Evolutionary conservation across 1,139 yeast genomes (phyloP), one percentile per base, ranked within the genome.

Genomic region (Yamadazyma epiphylla): DNA sequence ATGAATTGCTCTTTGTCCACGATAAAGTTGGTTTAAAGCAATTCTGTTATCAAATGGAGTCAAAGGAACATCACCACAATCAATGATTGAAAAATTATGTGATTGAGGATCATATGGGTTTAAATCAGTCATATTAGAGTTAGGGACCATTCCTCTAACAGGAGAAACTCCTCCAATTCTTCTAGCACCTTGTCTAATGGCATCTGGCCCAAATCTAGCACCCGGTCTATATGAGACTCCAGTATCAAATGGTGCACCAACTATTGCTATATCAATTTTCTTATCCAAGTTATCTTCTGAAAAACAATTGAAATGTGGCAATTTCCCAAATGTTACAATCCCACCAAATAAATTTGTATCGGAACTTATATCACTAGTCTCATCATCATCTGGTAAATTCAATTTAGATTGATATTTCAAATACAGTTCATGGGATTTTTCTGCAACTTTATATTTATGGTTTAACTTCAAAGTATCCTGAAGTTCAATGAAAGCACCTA

Each of bases 61-160:
- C 70, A 73, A 64, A 14, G 77, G 71, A 8, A 73, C 70, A 45
- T 74, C 79, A 5, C 79, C 80, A 49, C 79, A 74, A 42, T 74
- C 80, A 4, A 73, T 59, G 16, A 65, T 55, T 5, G 60, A 41
- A 16, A 51, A 50, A 37, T 64, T 62, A 38, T 62, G 70, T 22
- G 53, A 45, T 3, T 14, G 28, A 2, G 29, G 24, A 24, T 53
- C 50, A 31, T 54, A 56, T 1, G 64, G 64, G 33, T 58, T 47
- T 2, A 47, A 39, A 24, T 44, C 42, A 5, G 45, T 35, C 29
- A 49, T 42, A 16, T 44, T 44, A 12, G 47, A 38, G 22, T 41
- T 33, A 2, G 38, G 36, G 42, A 50, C 42, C 1, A 62, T 62
- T 15, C 47, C 49, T 40, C 68, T 46, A 12, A 58, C 64, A 2